Evolutionary conservation across 352 stramenopile genomes (phyloP), one percentile per base, ranked within the genome.

Genomic region (Phytophthora brassicae): DNA sequence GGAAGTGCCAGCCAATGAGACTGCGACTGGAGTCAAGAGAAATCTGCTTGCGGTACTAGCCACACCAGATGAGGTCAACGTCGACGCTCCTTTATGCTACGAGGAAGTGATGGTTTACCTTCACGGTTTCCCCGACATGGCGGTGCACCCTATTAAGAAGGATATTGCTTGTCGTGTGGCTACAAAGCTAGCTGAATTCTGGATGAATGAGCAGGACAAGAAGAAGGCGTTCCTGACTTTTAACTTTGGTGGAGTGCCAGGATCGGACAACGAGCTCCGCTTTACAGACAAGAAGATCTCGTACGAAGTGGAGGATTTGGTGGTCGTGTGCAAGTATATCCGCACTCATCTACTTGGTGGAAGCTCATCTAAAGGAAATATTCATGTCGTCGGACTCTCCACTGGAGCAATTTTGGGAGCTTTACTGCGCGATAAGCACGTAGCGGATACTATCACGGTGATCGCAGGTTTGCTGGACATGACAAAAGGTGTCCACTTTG

Each of bases 91-190:
- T 20, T 22, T 24, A 29, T 20, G 9, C 16, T 79, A 73, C 44
- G 70, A 77, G 29, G 72, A 80, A 4, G 72, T 82, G 26, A 64
- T 89, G 56, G 67, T 90, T 35, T 92, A 90, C 68, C 57, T 92
- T 13, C 81, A 92, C 51, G 84, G 84, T 1, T 92, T 92, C 48
- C 81, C 84, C 9, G 84, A 90, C 53, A 74, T 92, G 52, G 60
- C 75, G 1, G 84, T 92, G 46, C 79, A 92, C 47, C 81, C 81
- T 19, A 66, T 69, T 5, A 68, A 74, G 24, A 48, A 76, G 24
- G 68, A 72, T 6, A 84, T 90, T 60, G 79, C 72, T 3, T 86
- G 73, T 50, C 79, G 84, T 14, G 51, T 90, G 38, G 67, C 81
- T 31, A 52, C 74, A 3, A 90, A 90, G 59, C 58, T 90, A 22